These are phyloP conservation scores for Thielaviopsis populi DNA, from an alignment of 2,329 filamentous ascomycete genomes.

Conservation along the genomic window DNA sequence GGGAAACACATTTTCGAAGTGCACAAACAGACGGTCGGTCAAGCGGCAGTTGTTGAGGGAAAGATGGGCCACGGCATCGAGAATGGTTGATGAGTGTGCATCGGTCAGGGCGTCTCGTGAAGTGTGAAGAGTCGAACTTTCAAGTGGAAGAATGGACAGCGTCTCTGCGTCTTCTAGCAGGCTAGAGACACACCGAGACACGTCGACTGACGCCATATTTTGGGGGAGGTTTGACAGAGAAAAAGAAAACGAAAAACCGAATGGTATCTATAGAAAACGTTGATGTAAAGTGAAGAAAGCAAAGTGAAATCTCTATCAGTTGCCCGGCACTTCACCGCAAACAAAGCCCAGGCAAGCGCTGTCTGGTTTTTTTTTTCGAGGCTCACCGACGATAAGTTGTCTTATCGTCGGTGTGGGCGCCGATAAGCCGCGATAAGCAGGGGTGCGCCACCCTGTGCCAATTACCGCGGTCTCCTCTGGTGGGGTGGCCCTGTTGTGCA, in stretches of 20 bases:
- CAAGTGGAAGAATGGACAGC: conserved; percentile 40
- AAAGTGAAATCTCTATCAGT: conserved; percentile 13
- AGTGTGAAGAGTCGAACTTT: not conserved
- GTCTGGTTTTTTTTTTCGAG: conserved; percentile 14
- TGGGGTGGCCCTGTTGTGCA: not conserved
- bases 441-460: not conserved
- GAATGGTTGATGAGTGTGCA: conserved; percentile 48
- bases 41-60: conserved; percentile 49
- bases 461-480: not conserved
- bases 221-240: not conserved
- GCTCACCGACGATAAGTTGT: conserved; percentile 11
- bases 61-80: conserved; percentile 54
- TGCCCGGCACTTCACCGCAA: not conserved
- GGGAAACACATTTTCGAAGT: conserved; percentile 61
- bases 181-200: conserved; percentile 16
- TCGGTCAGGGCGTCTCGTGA: conserved; percentile 26
- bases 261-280: not conserved
- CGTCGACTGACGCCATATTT: conserved; percentile 17
- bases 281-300: not conserved
- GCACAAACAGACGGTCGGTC: conserved; percentile 58
- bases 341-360: not conserved
- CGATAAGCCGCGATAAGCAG: conserved; percentile 10
- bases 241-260: not conserved
- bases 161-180: conserved; percentile 17
- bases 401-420: conserved; percentile 14